Evolutionary conservation across 192 early-diverging fungal species (phyloP), one percentile per base, ranked within the genome.

Genomic region (Lobosporangium transversale): DNA sequence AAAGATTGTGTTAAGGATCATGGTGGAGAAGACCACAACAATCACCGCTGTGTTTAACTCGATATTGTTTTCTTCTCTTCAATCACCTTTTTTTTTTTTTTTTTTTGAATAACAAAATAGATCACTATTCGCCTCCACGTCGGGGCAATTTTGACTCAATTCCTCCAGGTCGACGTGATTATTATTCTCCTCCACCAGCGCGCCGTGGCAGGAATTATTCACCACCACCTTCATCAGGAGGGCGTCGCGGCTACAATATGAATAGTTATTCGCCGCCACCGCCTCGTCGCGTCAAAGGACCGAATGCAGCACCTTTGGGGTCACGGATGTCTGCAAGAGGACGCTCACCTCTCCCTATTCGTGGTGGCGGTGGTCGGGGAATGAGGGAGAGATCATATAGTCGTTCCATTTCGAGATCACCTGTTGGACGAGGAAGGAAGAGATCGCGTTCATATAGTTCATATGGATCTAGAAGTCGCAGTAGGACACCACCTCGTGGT

Each of bases 401-500:
- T 21, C 56, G 70, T 30, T 74, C 70, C 23, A 32, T 74, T 6
- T 75, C 71, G 18, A 59, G 64, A 23, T 76, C 73, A 11, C 73
- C 73, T 15, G 48, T 76, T 29, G 37, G 37, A 40, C 73, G 73
- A 30, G 73, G 73, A 26, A 53, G 73, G 24, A 76, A 62, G 64
- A 61, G 73, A 55, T 67, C 73, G 9, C 73, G 73, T 23, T 76
- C 73, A 24, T 76, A 47, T 26, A 76, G 73, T 44, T 50, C 73
- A 3, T 76, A 76, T 42, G 65, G 58, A 35, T 76, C 73, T 15
- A 62, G 73, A 30, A 76, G 73, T 52, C 58, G 64, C 31, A 67
- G 64, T 32, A 35, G 65, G 32, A 53, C 26, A 27, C 15, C 17
- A 14, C 44, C 36, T 18, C 55, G 64, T 47, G 56, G 69, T 14